Conservation (phyloP, 805 yeast species). For the Candida dajiaensis region DNA sequence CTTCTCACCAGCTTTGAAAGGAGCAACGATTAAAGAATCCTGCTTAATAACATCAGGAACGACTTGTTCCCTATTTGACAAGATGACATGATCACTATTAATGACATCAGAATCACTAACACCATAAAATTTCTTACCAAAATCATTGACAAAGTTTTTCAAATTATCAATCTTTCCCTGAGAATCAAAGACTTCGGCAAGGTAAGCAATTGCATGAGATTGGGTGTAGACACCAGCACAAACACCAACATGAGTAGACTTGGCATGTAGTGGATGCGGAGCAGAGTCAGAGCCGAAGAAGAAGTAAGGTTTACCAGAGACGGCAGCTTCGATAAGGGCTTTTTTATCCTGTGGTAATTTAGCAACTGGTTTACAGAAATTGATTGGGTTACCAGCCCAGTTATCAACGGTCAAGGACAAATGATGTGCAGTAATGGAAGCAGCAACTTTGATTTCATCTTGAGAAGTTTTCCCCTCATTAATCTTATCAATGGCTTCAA, state of each 20-base stretch:
- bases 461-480: conserved; percentile 33
- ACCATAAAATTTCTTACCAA: conserved; percentile 68
- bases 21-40: conserved; percentile 56
- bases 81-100: conserved; percentile 40
- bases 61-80: conserved; percentile 46
- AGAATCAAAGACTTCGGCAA: conserved; percentile 80
- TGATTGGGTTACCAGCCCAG: conserved; percentile 96
- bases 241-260: conserved; percentile 72
- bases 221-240: conserved; percentile 99
- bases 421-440: conserved; percentile 95
- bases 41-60: conserved; percentile 56
- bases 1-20: conserved; percentile 78
- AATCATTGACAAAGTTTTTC: conserved; percentile 67
- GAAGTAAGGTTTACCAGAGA: conserved; percentile 85
- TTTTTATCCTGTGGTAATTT: conserved; percentile 80
- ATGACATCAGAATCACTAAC: conserved; percentile 41
- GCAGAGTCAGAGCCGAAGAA: conserved; percentile 98
- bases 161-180: conserved; percentile 58
- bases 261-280: conserved; percentile 84
- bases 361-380: conserved; percentile 97
- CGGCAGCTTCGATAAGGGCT: conserved; percentile 82
- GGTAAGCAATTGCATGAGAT: conserved; percentile 68
- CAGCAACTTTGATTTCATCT: conserved; percentile 64
- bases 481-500: conserved; percentile 66
- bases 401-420: conserved; percentile 80